Evolutionary conservation across 2,329 filamentous ascomycete genomes (phyloP).

Genomic region (Alternaria metachromatica): DNA sequence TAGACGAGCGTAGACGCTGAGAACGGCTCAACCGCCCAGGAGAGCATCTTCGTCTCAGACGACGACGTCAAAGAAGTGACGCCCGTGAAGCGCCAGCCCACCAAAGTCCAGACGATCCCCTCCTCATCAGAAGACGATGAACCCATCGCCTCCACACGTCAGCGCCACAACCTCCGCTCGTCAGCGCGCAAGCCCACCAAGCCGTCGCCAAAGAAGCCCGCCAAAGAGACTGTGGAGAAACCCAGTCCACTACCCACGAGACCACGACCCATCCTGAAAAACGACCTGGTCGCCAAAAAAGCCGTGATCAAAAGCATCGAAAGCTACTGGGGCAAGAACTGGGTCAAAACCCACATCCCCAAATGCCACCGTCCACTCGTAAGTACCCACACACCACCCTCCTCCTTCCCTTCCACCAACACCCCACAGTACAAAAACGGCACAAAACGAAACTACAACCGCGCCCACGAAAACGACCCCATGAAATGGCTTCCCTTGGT

Average conservation of each 20-base stretch:
- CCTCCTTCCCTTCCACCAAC: neutral
- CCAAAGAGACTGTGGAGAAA: constrained; percentile 17
- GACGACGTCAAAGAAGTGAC: neutral
- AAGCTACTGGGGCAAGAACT: constrained; percentile 35
- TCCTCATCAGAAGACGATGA: neutral
- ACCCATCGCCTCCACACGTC: neutral
- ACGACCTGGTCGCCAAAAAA: constrained; percentile 34
- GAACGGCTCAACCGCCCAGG: neutral
- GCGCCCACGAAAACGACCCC: constrained; percentile 33
- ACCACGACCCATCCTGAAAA: constrained; percentile 32
- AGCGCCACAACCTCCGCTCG: neutral
- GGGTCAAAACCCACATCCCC: constrained; percentile 38
- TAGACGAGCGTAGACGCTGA: neutral
- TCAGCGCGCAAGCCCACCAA: neutral
- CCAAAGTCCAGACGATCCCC: neutral
- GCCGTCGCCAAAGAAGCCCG: neutral
- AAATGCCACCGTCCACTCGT: constrained; percentile 37
- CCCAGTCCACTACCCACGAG: constrained; percentile 20
- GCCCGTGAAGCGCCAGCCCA: neutral
- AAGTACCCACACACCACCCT: constrained; percentile 11
- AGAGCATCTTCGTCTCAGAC: neutral
- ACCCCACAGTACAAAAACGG: constrained; percentile 8
- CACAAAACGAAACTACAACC: constrained; percentile 23
- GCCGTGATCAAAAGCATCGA: constrained; percentile 36
- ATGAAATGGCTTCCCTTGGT: constrained; percentile 39